A percentile compares a stretch with the other conserved stretches of the same genome.
Conservation (phyloP, 1,139 yeast species). For the Saccharomyces hybrid region DNA sequence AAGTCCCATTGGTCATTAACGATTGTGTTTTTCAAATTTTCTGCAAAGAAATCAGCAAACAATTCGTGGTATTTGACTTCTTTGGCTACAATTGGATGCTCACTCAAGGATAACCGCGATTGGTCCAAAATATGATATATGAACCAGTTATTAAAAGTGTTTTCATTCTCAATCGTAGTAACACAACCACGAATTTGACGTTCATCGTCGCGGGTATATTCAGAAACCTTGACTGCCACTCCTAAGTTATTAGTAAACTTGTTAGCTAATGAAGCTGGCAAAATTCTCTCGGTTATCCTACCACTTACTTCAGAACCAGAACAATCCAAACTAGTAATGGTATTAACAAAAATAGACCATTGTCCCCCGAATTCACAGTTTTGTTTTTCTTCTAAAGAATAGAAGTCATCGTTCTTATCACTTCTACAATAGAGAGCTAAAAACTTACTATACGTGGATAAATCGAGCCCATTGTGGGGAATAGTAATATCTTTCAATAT, state of each 20-base stretch:
- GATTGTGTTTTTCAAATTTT: slow-evolving; percentile 42
- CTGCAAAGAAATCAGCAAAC: slow-evolving; percentile 37
- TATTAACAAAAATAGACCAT: slow-evolving; percentile 24
- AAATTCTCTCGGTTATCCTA: slow-evolving; percentile 16
- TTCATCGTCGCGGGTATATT: slow-evolving; percentile 26
- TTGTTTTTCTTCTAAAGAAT: slow-evolving; percentile 29
- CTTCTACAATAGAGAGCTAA: slow-evolving; percentile 33
- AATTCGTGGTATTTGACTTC: slow-evolving; percentile 23
- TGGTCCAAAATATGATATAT: slow-evolving; percentile 32
- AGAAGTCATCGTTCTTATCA: slow-evolving; percentile 11
- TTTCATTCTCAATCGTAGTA: slow-evolving; percentile 27
- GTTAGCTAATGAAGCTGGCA: slow-evolving; percentile 16
- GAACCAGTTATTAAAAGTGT: slow-evolving; percentile 35
- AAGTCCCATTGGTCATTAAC: slow-evolving; percentile 43
- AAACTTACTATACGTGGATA: slow-evolving; percentile 34
- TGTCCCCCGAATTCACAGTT: slow-evolving; percentile 21
- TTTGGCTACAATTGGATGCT: slow-evolving; percentile 8
- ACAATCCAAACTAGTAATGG: slow-evolving; percentile 7
- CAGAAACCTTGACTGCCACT: slow-evolving; percentile 29
- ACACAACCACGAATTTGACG: slow-evolving; percentile 33
- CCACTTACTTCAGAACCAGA: slow-evolving; percentile 12
- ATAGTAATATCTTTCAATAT: not conserved
- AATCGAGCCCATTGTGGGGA: slow-evolving; percentile 15
- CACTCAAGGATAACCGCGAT: slow-evolving; percentile 25
- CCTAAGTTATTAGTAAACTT: slow-evolving; percentile 17